A percentile compares a stretch with the other conserved stretches of the same genome.
phyloP scores from a whole-genome alignment of 805 yeast species.

The Nadsonia fulvescens region DNA sequence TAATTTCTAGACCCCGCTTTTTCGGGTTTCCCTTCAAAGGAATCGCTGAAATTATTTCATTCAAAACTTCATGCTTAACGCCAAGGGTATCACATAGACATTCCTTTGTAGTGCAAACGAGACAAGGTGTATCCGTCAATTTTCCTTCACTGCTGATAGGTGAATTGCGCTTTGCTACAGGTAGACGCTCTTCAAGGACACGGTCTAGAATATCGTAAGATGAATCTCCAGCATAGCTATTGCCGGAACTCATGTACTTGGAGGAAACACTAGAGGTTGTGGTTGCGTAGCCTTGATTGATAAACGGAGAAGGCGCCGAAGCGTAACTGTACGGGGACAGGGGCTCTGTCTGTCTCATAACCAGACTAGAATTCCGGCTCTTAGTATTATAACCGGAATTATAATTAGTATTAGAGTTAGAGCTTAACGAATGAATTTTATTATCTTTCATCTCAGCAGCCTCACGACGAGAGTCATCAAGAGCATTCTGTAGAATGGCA shows the following conservation, averaged over 20 bases:
- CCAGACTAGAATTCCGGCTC: too few relatives aligned
- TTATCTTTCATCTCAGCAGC: conserved; percentile 7
- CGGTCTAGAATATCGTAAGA: conserved; percentile 17
- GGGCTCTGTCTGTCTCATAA: too few relatives aligned
- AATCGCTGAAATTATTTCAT: conserved; percentile 4
- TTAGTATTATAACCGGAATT: too few relatives aligned
- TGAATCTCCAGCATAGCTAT: conserved; percentile 8
- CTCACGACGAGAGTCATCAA: too few relatives aligned
- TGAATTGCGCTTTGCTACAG: conserved; percentile 9
- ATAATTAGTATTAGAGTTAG: too few relatives aligned
- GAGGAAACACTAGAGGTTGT: too few relatives aligned
- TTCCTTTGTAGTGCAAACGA: conserved; percentile 48
- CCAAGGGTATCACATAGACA: conserved; percentile 40
- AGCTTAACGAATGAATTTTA: conserved; percentile 6
- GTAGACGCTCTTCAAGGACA: conserved; percentile 19
- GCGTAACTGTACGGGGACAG: too few relatives aligned
- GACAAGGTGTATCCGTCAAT: conserved; percentile 27
- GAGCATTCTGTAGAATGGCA: conserved; percentile 8
- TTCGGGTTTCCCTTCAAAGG: too few relatives aligned
- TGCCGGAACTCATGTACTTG: too few relatives aligned
- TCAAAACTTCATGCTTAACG: conserved; percentile 9
- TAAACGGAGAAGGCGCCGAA: too few relatives aligned
- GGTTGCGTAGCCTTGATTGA: too few relatives aligned
- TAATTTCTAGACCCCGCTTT: too few relatives aligned
- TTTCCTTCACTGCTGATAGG: conserved; percentile 2